Evolutionary conservation across 257 asterid species (phyloP).

Genomic region (Asclepias syriaca): DNA sequence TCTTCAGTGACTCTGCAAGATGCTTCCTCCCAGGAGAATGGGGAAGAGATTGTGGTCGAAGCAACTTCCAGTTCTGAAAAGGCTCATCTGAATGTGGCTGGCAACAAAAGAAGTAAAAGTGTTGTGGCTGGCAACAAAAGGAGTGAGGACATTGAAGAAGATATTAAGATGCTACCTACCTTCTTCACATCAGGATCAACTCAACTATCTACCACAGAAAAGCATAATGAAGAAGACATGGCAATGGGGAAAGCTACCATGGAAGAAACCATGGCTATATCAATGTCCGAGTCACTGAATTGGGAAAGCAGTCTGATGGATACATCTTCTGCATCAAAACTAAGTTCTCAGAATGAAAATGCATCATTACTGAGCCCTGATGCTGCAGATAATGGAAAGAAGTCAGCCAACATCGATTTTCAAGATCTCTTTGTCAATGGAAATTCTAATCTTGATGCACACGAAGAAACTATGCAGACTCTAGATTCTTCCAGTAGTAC

Average conservation of each 20-base stretch:
- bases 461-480: neutral
- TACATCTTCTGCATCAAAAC: neutral
- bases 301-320: constrained; percentile 3
- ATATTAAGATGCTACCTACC: constrained; percentile 10
- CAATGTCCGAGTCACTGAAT: neutral
- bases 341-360: neutral
- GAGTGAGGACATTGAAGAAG: constrained; percentile 5
- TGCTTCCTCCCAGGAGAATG: constrained; percentile 9
- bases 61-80: constrained; percentile 4
- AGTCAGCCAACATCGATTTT: neutral
- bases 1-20: constrained; percentile 8
- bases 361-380: constrained; percentile 2
- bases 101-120: neutral
- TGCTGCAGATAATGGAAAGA: constrained; percentile 14
- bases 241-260: constrained; percentile 1
- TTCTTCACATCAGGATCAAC: constrained; percentile 6
- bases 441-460: neutral
- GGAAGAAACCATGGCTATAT: constrained; percentile 12
- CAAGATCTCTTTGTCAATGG: constrained; percentile 5
- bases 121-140: neutral
- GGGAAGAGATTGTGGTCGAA: constrained; percentile 6
- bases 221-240: constrained; percentile 11
- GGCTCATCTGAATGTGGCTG: constrained; percentile 1
- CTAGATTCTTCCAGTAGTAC: neutral
- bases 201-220: neutral